A percentile compares a stretch with the other conserved stretches of the same genome.
Evolutionary conservation across 805 yeast species (phyloP).

Genomic region (Starmerella vitae): DNA sequence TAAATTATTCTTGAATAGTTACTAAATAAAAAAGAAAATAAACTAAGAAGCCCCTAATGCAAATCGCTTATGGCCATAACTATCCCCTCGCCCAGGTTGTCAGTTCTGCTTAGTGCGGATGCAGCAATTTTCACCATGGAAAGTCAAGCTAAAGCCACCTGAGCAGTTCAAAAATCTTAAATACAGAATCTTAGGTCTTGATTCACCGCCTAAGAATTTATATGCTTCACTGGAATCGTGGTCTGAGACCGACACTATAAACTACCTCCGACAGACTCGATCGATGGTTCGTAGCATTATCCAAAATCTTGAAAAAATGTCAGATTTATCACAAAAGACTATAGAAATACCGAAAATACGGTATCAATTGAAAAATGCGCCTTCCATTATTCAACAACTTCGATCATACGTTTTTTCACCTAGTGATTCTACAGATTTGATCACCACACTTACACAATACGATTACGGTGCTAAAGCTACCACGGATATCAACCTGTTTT

Average conservation of each 20-base stretch:
- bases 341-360: background rate
- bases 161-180: constrained; percentile 3
- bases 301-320: constrained; percentile 5
- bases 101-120: no score
- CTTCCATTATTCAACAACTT: background rate
- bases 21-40: no score
- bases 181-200: constrained; percentile 5
- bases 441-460: constrained; percentile 5
- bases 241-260: constrained; percentile 12
- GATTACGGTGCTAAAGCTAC: constrained; percentile 7
- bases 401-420: no score
- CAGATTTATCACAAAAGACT: constrained; percentile 4
- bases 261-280: constrained; percentile 14
- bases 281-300: constrained; percentile 6
- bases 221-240: constrained; percentile 4
- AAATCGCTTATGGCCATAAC: no score
- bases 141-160: background rate
- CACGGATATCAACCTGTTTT: background rate
- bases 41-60: no score
- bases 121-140: background rate
- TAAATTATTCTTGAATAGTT: no score
- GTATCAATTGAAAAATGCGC: background rate
- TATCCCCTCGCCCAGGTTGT: no score
- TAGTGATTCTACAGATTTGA: no score
- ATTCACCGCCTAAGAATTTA: background rate